phyloP scores from a whole-genome alignment of 352 stramenopile species.

The Phytophthora crassamura region DNA sequence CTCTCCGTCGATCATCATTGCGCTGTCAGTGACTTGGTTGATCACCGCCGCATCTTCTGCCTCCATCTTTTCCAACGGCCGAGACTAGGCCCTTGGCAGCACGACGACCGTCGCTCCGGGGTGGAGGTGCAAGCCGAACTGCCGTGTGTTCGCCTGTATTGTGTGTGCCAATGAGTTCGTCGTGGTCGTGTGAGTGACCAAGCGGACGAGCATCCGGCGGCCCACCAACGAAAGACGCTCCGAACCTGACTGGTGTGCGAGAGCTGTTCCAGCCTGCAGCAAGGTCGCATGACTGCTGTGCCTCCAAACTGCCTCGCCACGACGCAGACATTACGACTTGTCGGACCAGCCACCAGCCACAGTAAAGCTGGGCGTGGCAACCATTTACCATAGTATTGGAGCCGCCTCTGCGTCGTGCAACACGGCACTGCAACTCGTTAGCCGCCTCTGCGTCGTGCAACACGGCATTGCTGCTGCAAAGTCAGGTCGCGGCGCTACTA shows the following conservation, averaged over 20 bases:
- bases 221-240: neutral
- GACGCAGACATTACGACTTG: neutral
- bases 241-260: constrained; percentile 4
- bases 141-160: constrained; percentile 4
- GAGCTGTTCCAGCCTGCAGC: neutral
- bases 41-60: no score
- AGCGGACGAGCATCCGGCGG: neutral
- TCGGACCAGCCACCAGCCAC: neutral
- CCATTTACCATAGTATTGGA: neutral
- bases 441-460: constrained; percentile 1
- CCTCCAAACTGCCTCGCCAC: neutral
- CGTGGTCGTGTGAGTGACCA: neutral
- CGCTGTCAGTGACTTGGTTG: no score
- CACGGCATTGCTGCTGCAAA: constrained; percentile 14
- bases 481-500: constrained; percentile 4
- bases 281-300: no score
- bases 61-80: no score
- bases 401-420: constrained; percentile 1
- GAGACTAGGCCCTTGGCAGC: no score
- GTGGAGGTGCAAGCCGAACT: neutral
- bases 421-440: constrained; percentile 8
- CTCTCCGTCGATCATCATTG: no score
- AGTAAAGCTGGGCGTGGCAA: no score
- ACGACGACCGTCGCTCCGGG: no score
- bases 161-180: neutral